phyloP scores from a whole-genome alignment of 2,329 filamentous ascomycete genomes.

The Hymenoscyphus fraxineus region DNA sequence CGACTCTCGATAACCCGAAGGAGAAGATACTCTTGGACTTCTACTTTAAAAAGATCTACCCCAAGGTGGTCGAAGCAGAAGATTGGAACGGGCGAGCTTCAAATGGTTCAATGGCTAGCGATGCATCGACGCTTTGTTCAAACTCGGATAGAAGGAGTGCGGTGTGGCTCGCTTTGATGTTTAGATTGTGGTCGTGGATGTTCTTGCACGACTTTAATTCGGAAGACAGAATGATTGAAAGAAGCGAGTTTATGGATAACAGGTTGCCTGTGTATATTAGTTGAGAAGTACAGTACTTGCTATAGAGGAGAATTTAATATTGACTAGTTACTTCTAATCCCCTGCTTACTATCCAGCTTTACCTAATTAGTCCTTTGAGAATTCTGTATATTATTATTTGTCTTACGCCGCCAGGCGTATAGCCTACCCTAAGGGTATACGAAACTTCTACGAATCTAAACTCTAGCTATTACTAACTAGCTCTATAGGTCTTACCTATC shows the following conservation, averaged over 20 bases:
- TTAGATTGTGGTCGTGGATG: constrained; percentile 25
- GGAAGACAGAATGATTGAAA: constrained; percentile 13
- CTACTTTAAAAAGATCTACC: not conserved
- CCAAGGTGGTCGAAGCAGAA: not conserved
- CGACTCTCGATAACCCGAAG: not conserved
- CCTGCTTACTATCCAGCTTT: too few relatives aligned
- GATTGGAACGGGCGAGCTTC: not conserved
- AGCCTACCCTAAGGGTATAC: too few relatives aligned
- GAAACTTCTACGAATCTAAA: too few relatives aligned
- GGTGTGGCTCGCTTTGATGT: constrained; percentile 23
- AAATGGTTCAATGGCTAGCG: not conserved
- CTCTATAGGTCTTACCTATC: too few relatives aligned
- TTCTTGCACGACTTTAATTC: constrained; percentile 18
- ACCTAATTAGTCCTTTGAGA: too few relatives aligned
- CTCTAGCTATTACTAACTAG: too few relatives aligned
- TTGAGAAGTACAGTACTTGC: not conserved
- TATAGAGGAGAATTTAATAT: not conserved
- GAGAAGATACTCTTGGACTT: not conserved
- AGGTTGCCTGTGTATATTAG: constrained; percentile 16
- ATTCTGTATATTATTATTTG: too few relatives aligned
- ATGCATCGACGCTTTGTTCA: constrained; percentile 4
- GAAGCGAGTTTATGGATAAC: constrained; percentile 11
- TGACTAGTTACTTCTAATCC: not conserved
- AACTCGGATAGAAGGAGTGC: constrained; percentile 5
- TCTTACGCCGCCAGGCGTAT: too few relatives aligned